Base-by-base conservation (phyloP, 2,329 filamentous ascomycete genomes). In the Rhynchosporium agropyri region DNA sequence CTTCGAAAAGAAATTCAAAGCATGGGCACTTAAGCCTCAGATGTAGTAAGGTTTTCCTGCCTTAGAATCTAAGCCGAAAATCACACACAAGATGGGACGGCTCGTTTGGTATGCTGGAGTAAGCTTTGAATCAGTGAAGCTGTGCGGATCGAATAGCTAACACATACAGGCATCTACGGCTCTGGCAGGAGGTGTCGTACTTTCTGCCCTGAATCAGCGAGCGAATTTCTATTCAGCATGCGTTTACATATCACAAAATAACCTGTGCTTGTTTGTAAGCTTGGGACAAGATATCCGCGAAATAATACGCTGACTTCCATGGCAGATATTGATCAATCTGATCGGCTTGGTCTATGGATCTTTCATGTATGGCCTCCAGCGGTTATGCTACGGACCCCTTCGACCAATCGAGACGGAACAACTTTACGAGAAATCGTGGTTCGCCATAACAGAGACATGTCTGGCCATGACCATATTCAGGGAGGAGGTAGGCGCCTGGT, bases 141-240 rank as follows among this genome's bases (percentile, higher is more conserved):
- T 42, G 31, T 46, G 31, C 29, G 51, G 46, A 28, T 29, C 33
- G 54, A 57, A 51, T 33, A 61, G 61, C 60, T 67, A 40, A 61
- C 53, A 38, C 13, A 40, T 55, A 55, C 55, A 92, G 90, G 83
- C 86, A 77, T 97, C 94, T 61, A 88, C 90, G 76, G 88, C 88
- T 78, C 87, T 96, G 75, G 94, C 94, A 71, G 89, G 86, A 68
- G 86, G 87, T 71, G 92, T 97, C 64, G 83, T 97, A 65, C 79
- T 96, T 63, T 95, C 93, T 74, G 94, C 95, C 66, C 94, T 98
- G 78, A 90, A 95, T 74, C 91, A 98, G 79, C 87, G 95, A 68
- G 89, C 95, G 67, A 99, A 99, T 79, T 99, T 98, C 82, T 99
- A 99, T 80, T 96, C 94, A 60, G 93, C 95, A 69, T 95, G 92